Conservation (phyloP, 2,329 filamentous ascomycete species). For the Fusarium neocosmosporiellum region DNA sequence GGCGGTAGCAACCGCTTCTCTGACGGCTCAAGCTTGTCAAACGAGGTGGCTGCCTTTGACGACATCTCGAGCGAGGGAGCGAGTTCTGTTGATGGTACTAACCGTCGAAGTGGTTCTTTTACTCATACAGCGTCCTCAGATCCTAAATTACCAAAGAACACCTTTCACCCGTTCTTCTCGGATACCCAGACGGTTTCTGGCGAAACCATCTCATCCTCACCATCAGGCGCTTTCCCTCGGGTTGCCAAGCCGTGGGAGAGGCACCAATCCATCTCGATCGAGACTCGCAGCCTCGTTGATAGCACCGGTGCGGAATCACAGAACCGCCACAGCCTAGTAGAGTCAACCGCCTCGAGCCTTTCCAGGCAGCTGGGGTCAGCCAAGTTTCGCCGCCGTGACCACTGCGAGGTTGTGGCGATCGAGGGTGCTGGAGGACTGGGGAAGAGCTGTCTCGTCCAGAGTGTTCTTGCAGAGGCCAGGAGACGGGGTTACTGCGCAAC, state of each 20-base stretch:
- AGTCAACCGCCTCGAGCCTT: slow-evolving; percentile 61
- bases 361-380: slow-evolving; percentile 65
- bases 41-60: slow-evolving; percentile 58
- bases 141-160: slow-evolving; percentile 51
- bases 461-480: slow-evolving; percentile 69
- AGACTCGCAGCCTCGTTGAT: slow-evolving; percentile 60
- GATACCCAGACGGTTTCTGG: slow-evolving; percentile 56
- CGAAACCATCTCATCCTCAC: slow-evolving; percentile 60
- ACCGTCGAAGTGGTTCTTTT: slow-evolving; percentile 62
- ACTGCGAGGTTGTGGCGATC: slow-evolving; percentile 72
- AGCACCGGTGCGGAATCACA: slow-evolving; percentile 55
- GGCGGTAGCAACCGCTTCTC: slow-evolving; percentile 60
- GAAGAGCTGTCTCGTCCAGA: slow-evolving; percentile 73
- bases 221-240: slow-evolving; percentile 54
- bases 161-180: slow-evolving; percentile 55
- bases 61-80: slow-evolving; percentile 70
- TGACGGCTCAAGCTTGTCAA: slow-evolving; percentile 65
- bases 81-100: slow-evolving; percentile 66
- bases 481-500: slow-evolving; percentile 73
- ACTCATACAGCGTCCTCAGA: slow-evolving; percentile 58
- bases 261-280: slow-evolving; percentile 62
- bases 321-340: slow-evolving; percentile 55
- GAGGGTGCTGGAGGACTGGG: slow-evolving; percentile 73
- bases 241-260: slow-evolving; percentile 62
- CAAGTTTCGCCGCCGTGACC: slow-evolving; percentile 70